Conservation (phyloP, 306 rosid species). For the Gastrolobium bilobum region DNA sequence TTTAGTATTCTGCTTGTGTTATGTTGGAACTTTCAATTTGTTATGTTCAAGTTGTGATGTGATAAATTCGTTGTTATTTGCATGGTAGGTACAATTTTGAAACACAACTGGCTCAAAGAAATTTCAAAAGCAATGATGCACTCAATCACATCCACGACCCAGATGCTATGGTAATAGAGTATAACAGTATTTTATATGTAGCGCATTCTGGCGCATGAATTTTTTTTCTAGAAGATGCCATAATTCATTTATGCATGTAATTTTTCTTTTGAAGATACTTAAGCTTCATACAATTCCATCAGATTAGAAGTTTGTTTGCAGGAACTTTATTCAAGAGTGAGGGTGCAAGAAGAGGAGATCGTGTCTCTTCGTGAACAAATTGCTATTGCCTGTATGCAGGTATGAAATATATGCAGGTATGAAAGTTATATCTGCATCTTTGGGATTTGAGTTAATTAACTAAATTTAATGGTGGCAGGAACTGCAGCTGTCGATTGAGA, state of each 20-base stretch:
- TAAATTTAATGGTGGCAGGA: conserved; percentile 68
- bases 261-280: conserved; percentile 40
- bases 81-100: conserved; percentile 63
- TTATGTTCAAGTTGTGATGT: conserved; percentile 28
- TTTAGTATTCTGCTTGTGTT: conserved; percentile 37
- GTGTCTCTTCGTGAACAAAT: conserved; percentile 83
- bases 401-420: conserved; percentile 43
- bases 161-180: conserved; percentile 71
- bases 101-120: conserved; percentile 57
- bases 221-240: background rate
- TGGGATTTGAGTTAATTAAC: conserved; percentile 36
- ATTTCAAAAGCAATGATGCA: conserved; percentile 58
- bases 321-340: conserved; percentile 81
- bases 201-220: background rate
- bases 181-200: conserved; percentile 27
- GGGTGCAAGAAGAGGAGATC: conserved; percentile 83
- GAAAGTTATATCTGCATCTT: conserved; percentile 31
- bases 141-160: conserved; percentile 62
- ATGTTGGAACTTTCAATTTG: conserved; percentile 29
- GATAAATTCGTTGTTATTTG: conserved; percentile 37
- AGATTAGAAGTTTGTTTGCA: conserved; percentile 53
- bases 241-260: conserved; percentile 14
- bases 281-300: conserved; percentile 41
- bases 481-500: conserved; percentile 78
- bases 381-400: conserved; percentile 81